Percentiles rank a stretch among this genome's conserved stretches.
phyloP scores from a whole-genome alignment of 2,329 filamentous ascomycete species.

The Xylariaceae sp. region DNA sequence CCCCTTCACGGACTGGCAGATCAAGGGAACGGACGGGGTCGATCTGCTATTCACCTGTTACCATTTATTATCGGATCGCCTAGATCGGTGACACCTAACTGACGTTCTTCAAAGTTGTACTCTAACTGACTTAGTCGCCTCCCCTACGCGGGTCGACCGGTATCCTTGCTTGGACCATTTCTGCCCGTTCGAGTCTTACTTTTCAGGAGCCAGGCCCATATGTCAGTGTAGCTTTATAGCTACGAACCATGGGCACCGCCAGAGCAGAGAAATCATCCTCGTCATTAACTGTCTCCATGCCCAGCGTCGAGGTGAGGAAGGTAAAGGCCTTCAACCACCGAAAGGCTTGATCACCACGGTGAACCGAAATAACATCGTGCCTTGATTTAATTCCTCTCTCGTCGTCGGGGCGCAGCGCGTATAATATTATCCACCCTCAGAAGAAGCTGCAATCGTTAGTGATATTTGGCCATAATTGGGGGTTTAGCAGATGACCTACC shows the following conservation, averaged over 20 bases:
- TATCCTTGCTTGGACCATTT: not conserved
- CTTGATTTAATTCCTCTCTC: slow-evolving; percentile 63
- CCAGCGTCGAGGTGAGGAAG: not conserved
- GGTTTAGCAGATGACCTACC: slow-evolving; percentile 50
- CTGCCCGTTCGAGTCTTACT: not conserved
- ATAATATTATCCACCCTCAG: slow-evolving; percentile 98
- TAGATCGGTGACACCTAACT: not conserved
- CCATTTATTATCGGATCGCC: not conserved
- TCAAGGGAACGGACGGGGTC: not conserved
- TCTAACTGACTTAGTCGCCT: not conserved
- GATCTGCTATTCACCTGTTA: not conserved
- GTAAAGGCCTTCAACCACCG: not conserved
- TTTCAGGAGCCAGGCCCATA: not conserved
- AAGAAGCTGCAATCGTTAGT: slow-evolving; percentile 58
- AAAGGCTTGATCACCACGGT: not conserved
- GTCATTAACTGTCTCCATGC: not conserved
- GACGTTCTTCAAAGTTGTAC: not conserved
- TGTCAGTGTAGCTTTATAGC: not conserved
- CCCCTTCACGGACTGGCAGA: not conserved
- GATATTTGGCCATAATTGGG: slow-evolving; percentile 14
- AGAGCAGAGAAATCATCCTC: not conserved
- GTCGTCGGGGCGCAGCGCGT: slow-evolving; percentile 78
- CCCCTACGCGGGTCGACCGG: not conserved
- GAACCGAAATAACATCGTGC: not conserved
- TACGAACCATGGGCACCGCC: not conserved